phyloP scores from a whole-genome alignment of 768 basidiomycete genomes.

The Cubamyces sp. region DNA sequence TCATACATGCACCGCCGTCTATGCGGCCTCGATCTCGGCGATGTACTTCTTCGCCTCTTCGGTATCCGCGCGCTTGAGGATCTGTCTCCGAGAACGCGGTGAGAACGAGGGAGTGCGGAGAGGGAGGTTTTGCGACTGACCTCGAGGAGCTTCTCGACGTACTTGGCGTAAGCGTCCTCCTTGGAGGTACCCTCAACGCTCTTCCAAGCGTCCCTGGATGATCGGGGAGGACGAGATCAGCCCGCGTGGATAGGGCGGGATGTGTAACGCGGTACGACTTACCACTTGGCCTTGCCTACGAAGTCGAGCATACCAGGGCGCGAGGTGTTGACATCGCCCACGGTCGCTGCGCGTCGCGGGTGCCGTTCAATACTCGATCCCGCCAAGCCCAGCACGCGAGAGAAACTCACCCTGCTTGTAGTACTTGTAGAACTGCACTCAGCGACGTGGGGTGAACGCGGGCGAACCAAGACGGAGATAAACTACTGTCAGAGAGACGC shows the following conservation, averaged over 20 bases:
- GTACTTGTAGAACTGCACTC: constrained; percentile 82
- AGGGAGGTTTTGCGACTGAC: constrained; percentile 42
- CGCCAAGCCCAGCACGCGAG: background rate
- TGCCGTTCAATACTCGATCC: background rate
- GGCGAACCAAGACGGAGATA: background rate
- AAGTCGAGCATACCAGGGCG: constrained; percentile 86
- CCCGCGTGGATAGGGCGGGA: background rate
- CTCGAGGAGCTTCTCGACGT: constrained; percentile 74
- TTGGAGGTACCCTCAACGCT: constrained; percentile 67
- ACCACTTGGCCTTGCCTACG: constrained; percentile 91
- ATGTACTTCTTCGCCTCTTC: constrained; percentile 18
- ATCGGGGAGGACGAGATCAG: background rate
- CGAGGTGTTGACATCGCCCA: constrained; percentile 70
- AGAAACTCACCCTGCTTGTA: constrained; percentile 83
- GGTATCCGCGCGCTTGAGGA: constrained; percentile 53
- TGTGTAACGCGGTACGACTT: constrained; percentile 23
- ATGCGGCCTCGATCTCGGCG: constrained; percentile 58
- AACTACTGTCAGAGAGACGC: constrained; percentile 5
- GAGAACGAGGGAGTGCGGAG: constrained; percentile 4
- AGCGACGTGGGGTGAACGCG: constrained; percentile 4
- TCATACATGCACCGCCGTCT: constrained; percentile 1
- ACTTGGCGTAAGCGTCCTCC: constrained; percentile 73
- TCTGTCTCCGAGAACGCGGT: constrained; percentile 40
- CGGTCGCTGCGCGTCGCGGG: constrained; percentile 52
- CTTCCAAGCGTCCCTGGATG: constrained; percentile 87